Percentiles rank a stretch among this genome's conserved stretches.
Conservation (phyloP, 495 filamentous ascomycete species). For the Neurospora pannonica region DNA sequence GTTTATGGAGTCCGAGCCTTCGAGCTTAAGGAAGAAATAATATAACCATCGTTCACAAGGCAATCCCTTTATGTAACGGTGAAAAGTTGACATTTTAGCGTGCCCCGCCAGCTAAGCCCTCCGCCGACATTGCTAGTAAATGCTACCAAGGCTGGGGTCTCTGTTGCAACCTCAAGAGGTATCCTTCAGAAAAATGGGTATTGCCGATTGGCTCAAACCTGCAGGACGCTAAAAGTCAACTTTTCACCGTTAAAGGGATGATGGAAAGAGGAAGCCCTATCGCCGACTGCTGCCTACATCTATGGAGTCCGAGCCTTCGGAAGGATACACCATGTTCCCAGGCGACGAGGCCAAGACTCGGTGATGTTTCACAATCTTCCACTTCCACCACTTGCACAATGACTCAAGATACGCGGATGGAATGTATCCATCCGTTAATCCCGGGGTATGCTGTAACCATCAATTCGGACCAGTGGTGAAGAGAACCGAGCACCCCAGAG, state of each 20-base stretch:
- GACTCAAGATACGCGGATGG: background rate
- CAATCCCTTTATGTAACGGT: no score
- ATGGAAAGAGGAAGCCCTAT: background rate
- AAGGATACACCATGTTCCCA: background rate
- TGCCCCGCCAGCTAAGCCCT: no score
- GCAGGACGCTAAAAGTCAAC: no score
- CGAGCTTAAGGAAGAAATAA: no score
- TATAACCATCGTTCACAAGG: background rate
- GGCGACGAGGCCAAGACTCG: background rate
- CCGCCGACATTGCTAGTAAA: no score
- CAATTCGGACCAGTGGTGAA: background rate
- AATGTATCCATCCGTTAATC: background rate
- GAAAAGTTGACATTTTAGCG: no score
- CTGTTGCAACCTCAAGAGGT: no score
- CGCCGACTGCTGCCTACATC: background rate
- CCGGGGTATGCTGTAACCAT: background rate
- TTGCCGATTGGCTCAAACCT: no score
- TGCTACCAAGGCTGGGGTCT: no score
- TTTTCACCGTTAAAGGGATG: no score
- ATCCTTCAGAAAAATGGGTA: no score
- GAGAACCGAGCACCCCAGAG: background rate
- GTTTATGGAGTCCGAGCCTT: background rate
- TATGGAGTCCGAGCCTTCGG: background rate
- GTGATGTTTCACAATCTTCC: background rate
- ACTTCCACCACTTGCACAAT: background rate